phyloP scores from a whole-genome alignment of 768 basidiomycete genomes.

The Lactifluus rugatus region DNA sequence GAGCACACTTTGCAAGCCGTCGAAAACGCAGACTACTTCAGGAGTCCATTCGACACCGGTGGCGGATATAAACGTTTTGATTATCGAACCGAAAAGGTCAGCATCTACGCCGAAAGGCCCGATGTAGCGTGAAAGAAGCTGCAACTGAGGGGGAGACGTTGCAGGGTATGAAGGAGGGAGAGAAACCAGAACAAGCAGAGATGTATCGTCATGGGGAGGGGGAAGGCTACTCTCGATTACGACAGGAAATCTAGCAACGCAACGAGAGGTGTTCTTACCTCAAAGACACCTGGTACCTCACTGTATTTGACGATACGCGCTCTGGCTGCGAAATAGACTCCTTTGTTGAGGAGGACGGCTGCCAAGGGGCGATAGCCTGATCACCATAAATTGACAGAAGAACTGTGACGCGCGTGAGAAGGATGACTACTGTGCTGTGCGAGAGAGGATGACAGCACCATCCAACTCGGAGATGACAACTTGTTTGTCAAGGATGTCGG shows the following conservation, averaged over 20 bases:
- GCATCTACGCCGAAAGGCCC: conserved; percentile 71
- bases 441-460: conserved; percentile 6
- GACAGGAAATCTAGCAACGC: neutral
- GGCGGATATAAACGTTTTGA: conserved; percentile 72
- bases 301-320: conserved; percentile 25
- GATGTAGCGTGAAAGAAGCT: conserved; percentile 76
- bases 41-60: conserved; percentile 69
- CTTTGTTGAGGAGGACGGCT: conserved; percentile 24
- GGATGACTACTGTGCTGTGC: neutral
- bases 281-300: conserved; percentile 57
- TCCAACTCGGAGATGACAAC: conserved; percentile 14
- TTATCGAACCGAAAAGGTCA: conserved; percentile 61
- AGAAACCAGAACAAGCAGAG: conserved; percentile 33
- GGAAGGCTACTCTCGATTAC: conserved; percentile 33
- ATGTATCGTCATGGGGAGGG: conserved; percentile 33
- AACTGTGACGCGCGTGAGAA: conserved; percentile 32
- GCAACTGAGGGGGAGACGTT: conserved; percentile 65
- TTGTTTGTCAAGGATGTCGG: conserved; percentile 9
- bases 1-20: conserved; percentile 71
- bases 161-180: conserved; percentile 50
- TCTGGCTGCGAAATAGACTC: conserved; percentile 1
- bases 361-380: conserved; percentile 52
- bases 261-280: conserved; percentile 39
- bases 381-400: conserved; percentile 80
- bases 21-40: conserved; percentile 75